phyloP scores from a whole-genome alignment of 768 basidiomycete species.

The Kwoniella bestiolae region DNA sequence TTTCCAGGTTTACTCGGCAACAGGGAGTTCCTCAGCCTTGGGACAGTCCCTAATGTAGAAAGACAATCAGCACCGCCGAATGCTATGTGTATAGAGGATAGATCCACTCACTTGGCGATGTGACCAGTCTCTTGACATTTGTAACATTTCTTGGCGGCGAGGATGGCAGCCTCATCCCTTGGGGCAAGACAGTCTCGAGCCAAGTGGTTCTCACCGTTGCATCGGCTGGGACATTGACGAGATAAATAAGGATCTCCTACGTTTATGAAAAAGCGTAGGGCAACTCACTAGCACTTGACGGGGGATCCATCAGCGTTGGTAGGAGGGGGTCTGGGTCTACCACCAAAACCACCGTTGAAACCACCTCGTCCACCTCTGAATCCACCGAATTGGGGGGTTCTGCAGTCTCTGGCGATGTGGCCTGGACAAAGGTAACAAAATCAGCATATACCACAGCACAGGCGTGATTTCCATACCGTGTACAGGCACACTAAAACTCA shows the following conservation, averaged over 20 bases:
- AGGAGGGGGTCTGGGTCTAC: slow-evolving; percentile 34
- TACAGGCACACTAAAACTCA: slow-evolving; percentile 61
- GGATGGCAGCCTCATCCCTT: slow-evolving; percentile 38
- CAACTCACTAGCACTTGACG: slow-evolving; percentile 55
- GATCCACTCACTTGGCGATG: slow-evolving; percentile 42
- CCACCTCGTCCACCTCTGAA: slow-evolving; percentile 43
- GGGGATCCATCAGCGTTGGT: slow-evolving; percentile 51
- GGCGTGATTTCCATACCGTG: slow-evolving; percentile 61
- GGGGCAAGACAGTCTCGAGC: slow-evolving; percentile 54
- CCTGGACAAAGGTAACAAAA: slow-evolving; percentile 18
- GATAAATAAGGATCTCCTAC: background rate
- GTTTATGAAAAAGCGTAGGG: too few species aligned
- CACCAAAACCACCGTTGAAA: slow-evolving; percentile 27
- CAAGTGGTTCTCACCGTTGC: slow-evolving; percentile 55
- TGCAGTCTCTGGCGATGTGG: slow-evolving; percentile 37
- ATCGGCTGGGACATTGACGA: too few species aligned
- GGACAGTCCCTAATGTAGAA: slow-evolving; percentile 17
- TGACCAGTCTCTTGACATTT: slow-evolving; percentile 54
- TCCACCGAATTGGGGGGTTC: slow-evolving; percentile 33
- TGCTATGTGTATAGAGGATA: background rate
- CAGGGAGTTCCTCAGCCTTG: slow-evolving; percentile 29
- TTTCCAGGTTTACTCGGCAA: slow-evolving; percentile 22
- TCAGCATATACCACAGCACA: background rate
- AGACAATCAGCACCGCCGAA: background rate
- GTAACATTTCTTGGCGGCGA: slow-evolving; percentile 51